Base-by-base conservation (phyloP, 2,329 filamentous ascomycete genomes). In the Stenocarpella maydis region DNA sequence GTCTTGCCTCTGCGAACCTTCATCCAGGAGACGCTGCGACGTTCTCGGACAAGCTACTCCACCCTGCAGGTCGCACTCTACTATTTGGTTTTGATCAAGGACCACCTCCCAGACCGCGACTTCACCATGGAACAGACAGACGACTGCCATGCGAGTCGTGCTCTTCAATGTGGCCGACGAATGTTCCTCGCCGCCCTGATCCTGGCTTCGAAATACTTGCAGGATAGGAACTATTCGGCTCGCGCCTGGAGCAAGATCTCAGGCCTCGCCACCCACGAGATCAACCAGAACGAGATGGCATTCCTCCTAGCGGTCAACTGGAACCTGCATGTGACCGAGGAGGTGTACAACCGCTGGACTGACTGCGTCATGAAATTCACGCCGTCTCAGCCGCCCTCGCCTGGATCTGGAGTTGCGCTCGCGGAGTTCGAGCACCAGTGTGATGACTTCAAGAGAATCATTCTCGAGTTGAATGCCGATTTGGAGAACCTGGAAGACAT, bases 161-260 rank as follows among this genome's bases (percentile, higher is more conserved):
- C 94, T 49, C 88, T 99, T 77, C 95, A 97, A 81, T 98, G 96
- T 80, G 96, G 96, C 67, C 92, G 96, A 72, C 94, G 96, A 76
- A 98, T 98, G 95, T 98, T 99, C 79, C 87, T 99, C 66, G 91
- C 96, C 14, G 95, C 95, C 58, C 86, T 99, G 71, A 98, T 99
- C 74, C 86, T 99, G 68, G 96, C 96, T 2, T 98, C 96, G 43
- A 99, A 99, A 84, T 99, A 98, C 79, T 85, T 99, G 55, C 96
- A 99, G 81, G 96, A 99, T 79, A 91, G 95, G 74, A 99, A 98
- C 82, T 99, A 97, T 82, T 98, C 96, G 17, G 94, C 96, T 60
- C 91, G 95, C 68, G 96, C 96, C 50, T 99, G 96, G 96, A 98
- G 95, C 81, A 98, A 97, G 85, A 99, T 99, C 75, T 98, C 96